Evolutionary conservation across 1,284 basidiomycete species (phyloP), one percentile per base, ranked within the genome.

Genomic region (Sphagnurus paluster): DNA sequence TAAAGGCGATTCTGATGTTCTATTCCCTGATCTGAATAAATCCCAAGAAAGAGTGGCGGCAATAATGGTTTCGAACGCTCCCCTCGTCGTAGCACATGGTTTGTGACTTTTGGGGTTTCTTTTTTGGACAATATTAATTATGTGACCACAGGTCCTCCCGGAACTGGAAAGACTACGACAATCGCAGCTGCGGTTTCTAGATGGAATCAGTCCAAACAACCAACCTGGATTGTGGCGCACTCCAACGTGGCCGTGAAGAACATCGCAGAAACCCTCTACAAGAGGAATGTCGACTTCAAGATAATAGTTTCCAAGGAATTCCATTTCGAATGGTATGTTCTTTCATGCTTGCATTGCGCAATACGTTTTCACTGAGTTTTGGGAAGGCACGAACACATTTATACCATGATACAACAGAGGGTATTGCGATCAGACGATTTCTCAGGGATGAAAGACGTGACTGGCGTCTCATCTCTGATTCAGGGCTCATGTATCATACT

Each of bases 251-350:
- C 70, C 1, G 72, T 76, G 7, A 74, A 74, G 53, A 76, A 76
- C 47, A 71, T 76, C 32, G 74, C 72, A 0, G 64, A 71, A 50
- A 66, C 61, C 4, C 57, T 79, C 2, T 54, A 58, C 8, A 67
- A 70, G 39, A 55, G 60, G 21, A 48, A 53, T 0, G 62, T 76
- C 6, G 54, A 66, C 30, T 79, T 75, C 60, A 69, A 66, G 44
- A 55, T 79, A 5, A 32, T 79, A 4, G 74, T 78, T 1, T 74
- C 75, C 1, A 68, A 71, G 38, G 76, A 78, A 16, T 79, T 77
- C 46, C 67, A 74, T 47, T 55, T 64, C 8, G 75, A 72, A 57
- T 77, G 75, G 75, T 75, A 57, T 20, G 66, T 51, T 23, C 17
- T 29, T 25, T n/a, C 32, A 39, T 24, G 13, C 14, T 8, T 33